Evolutionary conservation across 129 eudicot species (phyloP), one percentile per base, ranked within the genome.

Genomic region (Flaveria sonorensis): DNA sequence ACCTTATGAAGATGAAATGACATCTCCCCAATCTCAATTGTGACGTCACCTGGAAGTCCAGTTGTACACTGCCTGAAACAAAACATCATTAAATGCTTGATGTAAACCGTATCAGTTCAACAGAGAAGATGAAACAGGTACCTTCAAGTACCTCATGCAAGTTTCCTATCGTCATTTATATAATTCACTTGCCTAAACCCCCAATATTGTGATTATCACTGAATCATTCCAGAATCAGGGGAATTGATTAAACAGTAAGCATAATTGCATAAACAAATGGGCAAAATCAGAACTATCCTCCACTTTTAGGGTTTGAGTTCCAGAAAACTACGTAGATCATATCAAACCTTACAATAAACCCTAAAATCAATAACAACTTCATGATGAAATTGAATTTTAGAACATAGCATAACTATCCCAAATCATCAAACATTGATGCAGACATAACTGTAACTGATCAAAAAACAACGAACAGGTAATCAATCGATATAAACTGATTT

Each of bases 1-100:
- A 70, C 97, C 93, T 91, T 91, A 83, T 91, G 97, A 13, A 91
- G 89, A 73, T 91, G 85, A 83, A 88, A 91, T 60, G 85, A 80
- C 82, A 82, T 84, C 70, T 86, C 97, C 56, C 92, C 93, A 14
- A 91, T 81, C 82, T 86, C 88, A 69, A 91, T 76, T 19, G 87
- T 84, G 65, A 87, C 86, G 79, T 91, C 97, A 55, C 93, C 87
- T 16, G 84, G 85, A 51, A 91, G 93, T 43, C 97, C 97, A 52
- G 88, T 80, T 64, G 87, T 78, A 83, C 93, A 91, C 64, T 83
- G 81, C 97, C 97, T 91, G 89, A 21, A 88, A 67, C 19, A 15
- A 57, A 72, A 83, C 2, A 9, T 40, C 4, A 64, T 59, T 39
- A n/a, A 60, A 53, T 56, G 18, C 20, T 74, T 42, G 24, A 45